Evolutionary conservation across 768 basidiomycete species (phyloP), one percentile per base, ranked within the genome.

Genomic region (Cantharellus cinnabarinus): DNA sequence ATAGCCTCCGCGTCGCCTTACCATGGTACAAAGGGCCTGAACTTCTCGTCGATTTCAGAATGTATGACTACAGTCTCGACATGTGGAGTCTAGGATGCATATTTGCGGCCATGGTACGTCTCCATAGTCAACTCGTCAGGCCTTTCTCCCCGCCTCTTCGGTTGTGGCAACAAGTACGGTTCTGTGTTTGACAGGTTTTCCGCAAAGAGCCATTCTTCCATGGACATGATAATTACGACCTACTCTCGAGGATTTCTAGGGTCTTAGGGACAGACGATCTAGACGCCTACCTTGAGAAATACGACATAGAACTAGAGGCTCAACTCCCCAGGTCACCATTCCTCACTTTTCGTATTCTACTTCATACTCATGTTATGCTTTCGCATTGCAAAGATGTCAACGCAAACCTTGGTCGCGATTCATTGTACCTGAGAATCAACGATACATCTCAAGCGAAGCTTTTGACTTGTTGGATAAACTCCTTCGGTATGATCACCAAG

Each of bases 51-150:
- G 93, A 97, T 70, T 97, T 95, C 74, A 94, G 95, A 70, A 90
- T 95, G 69, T 98, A 98, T 64, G 94, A 98, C 70, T 95, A 95
- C 69, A 89, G 86, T 70, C 72, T 97, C 65, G 93, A 98, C 70
- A 89, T 98, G 89, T 98, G 94, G 94, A 91, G 89, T 72, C 83
- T 87, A 67, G 94, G 94, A 15, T 97, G 94, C 69, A 98, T 94
- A 90, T 95, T 94, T 70, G 94, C 94, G 4, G 90, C 88, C 15
- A 97, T 98, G 94, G 93, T 94, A 67, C 64, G 77, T 65, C 34
- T 48, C 3, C n/a, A 5, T 57, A n/a, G 38, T 14, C 51, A 3
- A 35, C 50, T 41, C 38, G 41, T 37, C 20, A 29, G 20, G 40
- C 50, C 42, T 61, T 44, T 40, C 5, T 57, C 34, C 39, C 50